Evolutionary conservation across 805 yeast genomes (phyloP).

Genomic region (Saturnispora bothae): DNA sequence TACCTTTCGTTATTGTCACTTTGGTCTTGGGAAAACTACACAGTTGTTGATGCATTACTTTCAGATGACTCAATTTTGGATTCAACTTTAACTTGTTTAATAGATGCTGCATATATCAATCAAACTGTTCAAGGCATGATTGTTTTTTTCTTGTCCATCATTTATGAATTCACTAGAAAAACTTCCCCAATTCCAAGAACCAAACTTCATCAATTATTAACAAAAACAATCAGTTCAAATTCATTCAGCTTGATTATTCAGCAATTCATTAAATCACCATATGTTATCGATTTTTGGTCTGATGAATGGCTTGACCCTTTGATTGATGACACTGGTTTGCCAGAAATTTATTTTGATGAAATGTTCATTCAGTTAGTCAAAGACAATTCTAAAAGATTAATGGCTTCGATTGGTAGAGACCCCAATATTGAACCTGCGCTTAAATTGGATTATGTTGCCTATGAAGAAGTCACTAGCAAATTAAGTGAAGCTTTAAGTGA

Average conservation of each 20-base stretch:
- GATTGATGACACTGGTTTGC: conserved; percentile 78
- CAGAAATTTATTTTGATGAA: conserved; percentile 64
- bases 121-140: conserved; percentile 58
- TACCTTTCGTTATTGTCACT: conserved; percentile 62
- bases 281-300: conserved; percentile 47
- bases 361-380: conserved; percentile 55
- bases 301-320: conserved; percentile 38
- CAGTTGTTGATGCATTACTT: conserved; percentile 67
- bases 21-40: conserved; percentile 71
- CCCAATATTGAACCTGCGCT: conserved; percentile 66
- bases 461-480: conserved; percentile 34
- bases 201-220: conserved; percentile 51
- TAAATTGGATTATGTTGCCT: conserved; percentile 52
- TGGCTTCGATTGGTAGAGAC: conserved; percentile 59
- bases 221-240: conserved; percentile 68
- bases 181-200: conserved; percentile 54
- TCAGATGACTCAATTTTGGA: conserved; percentile 56
- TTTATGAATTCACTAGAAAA: conserved; percentile 63
- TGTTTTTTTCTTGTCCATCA: conserved; percentile 59
- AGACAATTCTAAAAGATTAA: conserved; percentile 58
- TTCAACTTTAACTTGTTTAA: conserved; percentile 56
- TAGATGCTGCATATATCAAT: conserved; percentile 30
- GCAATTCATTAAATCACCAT: conserved; percentile 53
- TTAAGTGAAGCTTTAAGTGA: conserved; percentile 15
- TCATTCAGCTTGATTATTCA: conserved; percentile 64